Conservation (phyloP, 2,329 filamentous ascomycete species). For the Verticillium longisporum region DNA sequence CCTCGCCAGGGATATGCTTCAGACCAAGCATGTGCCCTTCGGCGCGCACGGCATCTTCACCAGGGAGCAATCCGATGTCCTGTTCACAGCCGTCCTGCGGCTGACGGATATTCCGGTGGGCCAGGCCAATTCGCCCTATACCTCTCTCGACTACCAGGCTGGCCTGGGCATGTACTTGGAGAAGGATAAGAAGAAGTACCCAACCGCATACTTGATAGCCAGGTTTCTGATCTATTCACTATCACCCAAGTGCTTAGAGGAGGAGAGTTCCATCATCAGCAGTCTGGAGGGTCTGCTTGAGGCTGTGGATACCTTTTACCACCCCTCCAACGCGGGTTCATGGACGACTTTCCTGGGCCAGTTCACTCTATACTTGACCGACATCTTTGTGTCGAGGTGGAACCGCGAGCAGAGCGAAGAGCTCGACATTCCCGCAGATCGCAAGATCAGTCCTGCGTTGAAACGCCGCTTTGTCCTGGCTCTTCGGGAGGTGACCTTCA, state of each 20-base stretch:
- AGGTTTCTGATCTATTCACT: constrained; percentile 90
- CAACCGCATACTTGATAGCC: constrained; percentile 84
- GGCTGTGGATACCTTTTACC: constrained; percentile 96
- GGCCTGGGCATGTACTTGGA: constrained; percentile 83
- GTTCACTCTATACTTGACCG: constrained; percentile 83
- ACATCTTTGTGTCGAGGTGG: constrained; percentile 97
- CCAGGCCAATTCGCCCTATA: constrained; percentile 90
- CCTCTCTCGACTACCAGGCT: constrained; percentile 72
- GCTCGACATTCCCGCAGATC: constrained; percentile 74
- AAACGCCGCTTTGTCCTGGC: constrained; percentile 86
- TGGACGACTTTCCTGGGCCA: constrained; percentile 92
- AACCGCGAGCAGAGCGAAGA: constrained; percentile 92
- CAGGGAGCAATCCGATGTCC: constrained; percentile 80
- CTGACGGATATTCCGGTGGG: constrained; percentile 94
- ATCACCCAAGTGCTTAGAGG: constrained; percentile 73
- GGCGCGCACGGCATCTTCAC: constrained; percentile 87
- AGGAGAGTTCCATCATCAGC: constrained; percentile 72
- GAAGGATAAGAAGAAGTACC: constrained; percentile 89
- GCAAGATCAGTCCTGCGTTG: constrained; percentile 71
- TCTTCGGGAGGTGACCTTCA: constrained; percentile 88
- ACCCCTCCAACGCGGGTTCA: constrained; percentile 87
- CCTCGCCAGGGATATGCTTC: constrained; percentile 75
- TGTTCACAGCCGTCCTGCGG: constrained; percentile 86
- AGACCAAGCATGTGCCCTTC: constrained; percentile 70
- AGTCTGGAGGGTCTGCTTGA: constrained; percentile 88